Evolutionary conservation across 202 grass and related monocot species (phyloP).

Genomic region (Bolboschoenoplectus hybrid): DNA sequence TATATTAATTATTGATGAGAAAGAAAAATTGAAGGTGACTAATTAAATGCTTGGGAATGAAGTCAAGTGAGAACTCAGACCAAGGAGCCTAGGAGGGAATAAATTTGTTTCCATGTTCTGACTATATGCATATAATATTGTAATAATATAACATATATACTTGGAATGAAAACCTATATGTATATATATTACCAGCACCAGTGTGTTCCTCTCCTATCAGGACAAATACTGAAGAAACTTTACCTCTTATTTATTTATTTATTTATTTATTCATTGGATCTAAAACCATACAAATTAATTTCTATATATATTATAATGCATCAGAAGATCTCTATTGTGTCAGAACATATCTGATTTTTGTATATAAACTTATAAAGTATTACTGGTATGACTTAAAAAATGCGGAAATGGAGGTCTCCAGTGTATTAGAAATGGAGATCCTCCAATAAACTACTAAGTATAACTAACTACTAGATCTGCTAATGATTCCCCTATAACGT

Average conservation of each 20-base stretch:
- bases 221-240: neutral
- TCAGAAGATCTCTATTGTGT: neutral
- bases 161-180: neutral
- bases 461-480: conserved; percentile 1
- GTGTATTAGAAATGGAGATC: neutral
- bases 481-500: conserved; percentile 16
- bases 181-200: neutral
- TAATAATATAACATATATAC: neutral
- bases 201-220: neutral
- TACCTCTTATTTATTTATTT: neutral
- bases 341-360: neutral
- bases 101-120: neutral
- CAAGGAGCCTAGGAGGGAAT: neutral
- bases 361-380: neutral
- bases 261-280: neutral
- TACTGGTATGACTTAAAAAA: neutral
- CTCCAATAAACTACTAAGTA: too few relatives aligned
- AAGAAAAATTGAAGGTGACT: neutral
- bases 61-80: neutral
- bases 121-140: neutral
- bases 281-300: neutral
- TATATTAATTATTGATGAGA: conserved; percentile 4
- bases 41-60: neutral
- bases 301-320: neutral
- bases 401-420: neutral